phyloP scores from a whole-genome alignment of 306 rosid species.

The Vigna unguiculata region DNA sequence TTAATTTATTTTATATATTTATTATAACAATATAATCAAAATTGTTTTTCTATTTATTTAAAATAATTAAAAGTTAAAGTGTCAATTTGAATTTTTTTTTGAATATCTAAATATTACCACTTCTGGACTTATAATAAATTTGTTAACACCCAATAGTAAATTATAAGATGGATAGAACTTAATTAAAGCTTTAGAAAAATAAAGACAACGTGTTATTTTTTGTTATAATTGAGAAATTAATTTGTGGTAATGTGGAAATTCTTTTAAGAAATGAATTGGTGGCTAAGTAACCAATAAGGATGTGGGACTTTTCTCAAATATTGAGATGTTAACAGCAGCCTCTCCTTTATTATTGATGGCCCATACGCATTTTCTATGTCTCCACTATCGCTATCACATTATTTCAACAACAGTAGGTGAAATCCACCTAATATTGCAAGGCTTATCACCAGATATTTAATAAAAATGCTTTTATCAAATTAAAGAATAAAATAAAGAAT shows the following conservation, averaged over 20 bases:
- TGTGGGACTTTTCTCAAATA: background rate
- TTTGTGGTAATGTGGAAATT: background rate
- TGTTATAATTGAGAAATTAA: too few species aligned
- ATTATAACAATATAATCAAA: too few species aligned
- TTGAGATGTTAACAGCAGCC: background rate
- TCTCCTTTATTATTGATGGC: slow-evolving; percentile 7
- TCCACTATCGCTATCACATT: slow-evolving; percentile 8
- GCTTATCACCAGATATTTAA: background rate
- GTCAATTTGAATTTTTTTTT: too few species aligned
- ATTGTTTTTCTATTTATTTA: too few species aligned
- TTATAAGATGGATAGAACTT: too few species aligned
- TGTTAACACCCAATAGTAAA: too few species aligned
- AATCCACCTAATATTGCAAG: background rate
- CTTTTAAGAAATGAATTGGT: background rate
- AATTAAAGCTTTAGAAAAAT: too few species aligned
- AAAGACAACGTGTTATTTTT: too few species aligned
- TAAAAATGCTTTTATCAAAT: background rate
- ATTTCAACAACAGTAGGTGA: background rate
- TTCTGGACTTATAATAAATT: too few species aligned
- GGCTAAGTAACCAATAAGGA: background rate
- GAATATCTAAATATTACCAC: too few species aligned
- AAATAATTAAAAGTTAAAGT: too few species aligned
- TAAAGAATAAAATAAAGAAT: background rate
- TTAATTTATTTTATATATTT: too few species aligned
- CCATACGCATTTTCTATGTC: slow-evolving; percentile 22